phyloP scores from a whole-genome alignment of 768 basidiomycete species.

The Hericium rajendrae region DNA sequence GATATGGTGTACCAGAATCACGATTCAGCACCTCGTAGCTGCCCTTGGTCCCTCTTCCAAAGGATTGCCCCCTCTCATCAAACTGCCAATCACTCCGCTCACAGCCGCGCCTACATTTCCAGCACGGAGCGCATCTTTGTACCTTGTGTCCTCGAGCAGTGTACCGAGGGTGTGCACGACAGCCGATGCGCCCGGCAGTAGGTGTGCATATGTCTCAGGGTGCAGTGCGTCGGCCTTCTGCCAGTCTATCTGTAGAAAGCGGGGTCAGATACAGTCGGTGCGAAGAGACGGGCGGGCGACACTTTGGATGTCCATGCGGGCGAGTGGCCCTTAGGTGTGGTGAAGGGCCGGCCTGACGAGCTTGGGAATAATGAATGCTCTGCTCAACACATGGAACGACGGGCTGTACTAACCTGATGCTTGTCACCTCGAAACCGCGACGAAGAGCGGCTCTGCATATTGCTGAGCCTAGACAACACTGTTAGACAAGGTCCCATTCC shows the following conservation, averaged over 20 bases:
- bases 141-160: slow-evolving; percentile 69
- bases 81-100: slow-evolving; percentile 34
- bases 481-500: background rate
- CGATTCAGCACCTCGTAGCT: slow-evolving; percentile 80
- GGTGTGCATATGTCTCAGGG: slow-evolving; percentile 59
- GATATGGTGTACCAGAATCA: slow-evolving; percentile 63
- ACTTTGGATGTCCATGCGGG: slow-evolving; percentile 83
- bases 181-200: slow-evolving; percentile 58
- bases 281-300: slow-evolving; percentile 11
- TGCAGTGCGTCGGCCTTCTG: slow-evolving; percentile 72
- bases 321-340: slow-evolving; percentile 80
- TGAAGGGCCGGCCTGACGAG: slow-evolving; percentile 79
- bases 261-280: slow-evolving; percentile 2
- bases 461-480: slow-evolving; percentile 61
- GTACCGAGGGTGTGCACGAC: slow-evolving; percentile 94
- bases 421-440: slow-evolving; percentile 79
- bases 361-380: slow-evolving; percentile 27
- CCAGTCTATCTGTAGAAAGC: slow-evolving; percentile 68
- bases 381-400: too few species aligned
- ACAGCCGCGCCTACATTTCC: slow-evolving; percentile 46
- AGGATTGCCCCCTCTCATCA: slow-evolving; percentile 40
- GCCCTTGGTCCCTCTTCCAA: slow-evolving; percentile 35
- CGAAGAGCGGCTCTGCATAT: slow-evolving; percentile 83
- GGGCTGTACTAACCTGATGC: slow-evolving; percentile 57
- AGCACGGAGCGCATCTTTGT: slow-evolving; percentile 65